Evolutionary conservation across 225 moss, liverwort and hornwort genomes (phyloP), one percentile per base, ranked within the genome.

Genomic region (Pseudoscleropodium purum): DNA sequence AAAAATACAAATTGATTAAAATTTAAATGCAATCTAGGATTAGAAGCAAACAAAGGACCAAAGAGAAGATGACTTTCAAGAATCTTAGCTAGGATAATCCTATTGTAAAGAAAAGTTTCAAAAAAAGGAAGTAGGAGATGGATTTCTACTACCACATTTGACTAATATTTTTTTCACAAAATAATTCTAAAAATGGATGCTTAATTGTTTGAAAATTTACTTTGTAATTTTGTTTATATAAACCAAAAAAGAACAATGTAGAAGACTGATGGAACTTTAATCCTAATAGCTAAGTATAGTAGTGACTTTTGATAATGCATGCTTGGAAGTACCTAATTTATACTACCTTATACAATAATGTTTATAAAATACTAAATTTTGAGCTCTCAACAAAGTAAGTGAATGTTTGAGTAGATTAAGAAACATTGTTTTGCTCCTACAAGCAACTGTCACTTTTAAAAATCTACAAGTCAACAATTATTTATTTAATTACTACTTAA

Each of bases 221-320:
- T 17, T 11, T 18, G 0, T 0, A 45, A 3, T 6, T 47, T 47
- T 29, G n/a, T 26, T 25, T 3, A 1, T 27, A 18, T 30, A 6
- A 6, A 15, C 0, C 13, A 27, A 6, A 17, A 11, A 47, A 4
- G 4, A 75, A 18, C 47, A 75, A 11, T 75, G 1, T 3, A 74
- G 1, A 74, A 45, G 18, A 45, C 10, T 23, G 23, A 59, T 23
- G 45, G 1, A 74, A 75, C 47, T 10, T 0, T 0, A 0, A 47
- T 18, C 2, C 0, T 29, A 0, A 30, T 29, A 43, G 10, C 0
- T 0, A 2, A 0, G 2, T 45, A 43, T 1, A 0, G 2, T 45
- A 18, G 10, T 30, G 4, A 7, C 7, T 75, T 18, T 18, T 6
- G 7, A 10, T 0, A 30, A 47, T 47, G 10, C 16, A 74, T 45